Evolutionary conservation across 2,329 filamentous ascomycete species (phyloP), one percentile per base, ranked within the genome.

Genomic region (Fonsecaea multimorphosa): DNA sequence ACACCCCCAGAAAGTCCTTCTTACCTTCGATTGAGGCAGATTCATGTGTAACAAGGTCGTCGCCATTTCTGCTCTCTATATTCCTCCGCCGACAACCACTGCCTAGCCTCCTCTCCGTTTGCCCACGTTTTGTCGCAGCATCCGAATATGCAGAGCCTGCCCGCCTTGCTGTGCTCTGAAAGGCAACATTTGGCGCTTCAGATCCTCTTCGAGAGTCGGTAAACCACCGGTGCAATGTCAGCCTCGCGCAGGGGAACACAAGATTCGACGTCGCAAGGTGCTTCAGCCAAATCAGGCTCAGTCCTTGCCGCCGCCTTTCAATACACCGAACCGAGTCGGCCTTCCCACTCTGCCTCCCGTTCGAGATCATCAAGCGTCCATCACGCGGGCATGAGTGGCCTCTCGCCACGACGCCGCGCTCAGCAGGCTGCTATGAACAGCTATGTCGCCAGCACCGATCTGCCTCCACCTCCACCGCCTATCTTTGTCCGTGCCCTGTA

Each of bases 401-500:
- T 72, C 16, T 72, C 71, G 60, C 71, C 71, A 38, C 70, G 71
- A 44, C 66, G 71, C 40, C 70, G 70, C 57, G 71, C 71, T 54
- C 71, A 72, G 34, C 65, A 67, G 38, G 68, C 70, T 61, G 71
- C 70, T 65, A 85, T 85, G 82, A 84, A 84, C 76, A 80, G 78
- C 72, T 81, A 83, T 73, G 79, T 76, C 63, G 82, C 81, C 63
- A 81, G 78, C 63, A 75, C 79, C 27, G 83, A 81, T 64, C 64
- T 72, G 3, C 70, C 70, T 59, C 70, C 69, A 24, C 77, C 78
- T 24, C 72, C 82, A 55, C 81, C 85, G 31, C 80, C 83, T 55
- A 76, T 97, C 83, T 98, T 95, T 77, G 95, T 99, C 75, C 91
- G 93, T 75, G 95, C 95, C 54, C 86, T 98, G 70, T 99, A 98